phyloP scores from a whole-genome alignment of 768 basidiomycete genomes.

The Tulasnella sp. region DNA sequence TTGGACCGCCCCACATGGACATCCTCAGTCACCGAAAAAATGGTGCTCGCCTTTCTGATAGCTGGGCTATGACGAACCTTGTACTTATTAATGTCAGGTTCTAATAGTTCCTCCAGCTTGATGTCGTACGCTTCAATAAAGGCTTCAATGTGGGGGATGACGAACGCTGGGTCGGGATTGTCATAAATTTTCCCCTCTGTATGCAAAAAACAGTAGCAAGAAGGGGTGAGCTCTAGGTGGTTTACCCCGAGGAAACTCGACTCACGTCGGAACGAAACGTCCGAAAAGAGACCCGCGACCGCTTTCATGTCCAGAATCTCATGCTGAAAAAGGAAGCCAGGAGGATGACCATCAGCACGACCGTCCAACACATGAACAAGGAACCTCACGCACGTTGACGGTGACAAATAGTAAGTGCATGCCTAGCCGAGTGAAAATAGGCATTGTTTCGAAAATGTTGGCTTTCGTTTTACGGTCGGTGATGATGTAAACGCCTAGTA shows the following conservation, averaged over 20 bases:
- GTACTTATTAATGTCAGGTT: conserved; percentile 66
- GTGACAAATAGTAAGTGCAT: conserved; percentile 76
- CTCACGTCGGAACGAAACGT: conserved; percentile 57
- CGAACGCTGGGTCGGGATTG: conserved; percentile 30
- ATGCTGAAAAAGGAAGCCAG: conserved; percentile 2
- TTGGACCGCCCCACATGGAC: too few species aligned
- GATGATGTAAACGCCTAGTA: conserved; percentile 43
- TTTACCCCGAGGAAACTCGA: background rate
- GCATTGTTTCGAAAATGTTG: conserved; percentile 74
- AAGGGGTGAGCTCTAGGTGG: too few species aligned
- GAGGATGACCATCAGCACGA: conserved; percentile 40
- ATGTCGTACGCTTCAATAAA: conserved; percentile 63
- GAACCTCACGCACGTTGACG: conserved; percentile 43
- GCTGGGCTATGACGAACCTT: conserved; percentile 34
- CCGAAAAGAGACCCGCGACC: conserved; percentile 56
- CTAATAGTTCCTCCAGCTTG: conserved; percentile 61
- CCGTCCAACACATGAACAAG: background rate
- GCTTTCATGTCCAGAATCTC: conserved; percentile 51
- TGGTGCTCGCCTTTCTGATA: too few species aligned
- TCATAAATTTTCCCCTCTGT: conserved; percentile 36
- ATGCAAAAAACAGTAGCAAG: background rate
- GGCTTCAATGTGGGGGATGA: conserved; percentile 34
- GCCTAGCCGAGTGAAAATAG: conserved; percentile 66
- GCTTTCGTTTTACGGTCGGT: conserved; percentile 46
- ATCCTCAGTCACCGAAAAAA: background rate